Base-by-base conservation (phyloP, 139 green algal species). In the Micromonas pusilla region DNA sequence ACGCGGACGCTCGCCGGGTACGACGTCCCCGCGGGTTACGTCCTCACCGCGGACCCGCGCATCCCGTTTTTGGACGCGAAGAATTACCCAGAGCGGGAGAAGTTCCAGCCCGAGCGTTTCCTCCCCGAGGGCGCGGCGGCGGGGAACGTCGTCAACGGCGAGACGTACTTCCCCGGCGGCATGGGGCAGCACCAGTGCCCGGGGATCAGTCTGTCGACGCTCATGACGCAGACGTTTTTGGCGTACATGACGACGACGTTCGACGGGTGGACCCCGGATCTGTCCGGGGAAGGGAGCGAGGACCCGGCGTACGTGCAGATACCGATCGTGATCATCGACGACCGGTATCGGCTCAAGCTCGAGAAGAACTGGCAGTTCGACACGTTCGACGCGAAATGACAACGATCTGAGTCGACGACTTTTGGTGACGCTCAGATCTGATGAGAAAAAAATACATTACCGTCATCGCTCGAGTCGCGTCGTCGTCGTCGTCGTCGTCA, bases 121-220 rank as follows among this genome's bases (percentile, higher is more conserved):
- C 31, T 75, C 31, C 45, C 45, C 9, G 45, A 9, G 9, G 45
- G 16, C 9, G 16, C 9, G 9, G 9, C 45, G 9, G 36, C 37
- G 23, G 68, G 21, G 30, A 45, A 72, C 65, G 28, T 23, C 65
- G 30, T 72, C 65, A 63, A 13, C 21, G 21, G 21, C 28, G 68
- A 75, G 9, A 60, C 20, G 6, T 75, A 37, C 9, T 75, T 75
- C 25, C 68, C 68, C 6, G 68, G 68, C 4, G 68, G 68, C 6
- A 75, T 75, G 68, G 68, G 68, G 9, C 68, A 75, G 38, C 68
- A 75, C 30, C 36, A 75, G 25, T 75, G 68, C 6, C 68, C 68
- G 3, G 68, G 68, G 5, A 75, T 75, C 30, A 38, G 19, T 2
- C 30, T 75, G 2, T 38, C 68, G 20, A 63, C 21, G 20, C 25